A percentile compares a stretch with the other conserved stretches of the same genome.
Conservation (phyloP, 495 filamentous ascomycete genomes). For the Podospora appendiculata region DNA sequence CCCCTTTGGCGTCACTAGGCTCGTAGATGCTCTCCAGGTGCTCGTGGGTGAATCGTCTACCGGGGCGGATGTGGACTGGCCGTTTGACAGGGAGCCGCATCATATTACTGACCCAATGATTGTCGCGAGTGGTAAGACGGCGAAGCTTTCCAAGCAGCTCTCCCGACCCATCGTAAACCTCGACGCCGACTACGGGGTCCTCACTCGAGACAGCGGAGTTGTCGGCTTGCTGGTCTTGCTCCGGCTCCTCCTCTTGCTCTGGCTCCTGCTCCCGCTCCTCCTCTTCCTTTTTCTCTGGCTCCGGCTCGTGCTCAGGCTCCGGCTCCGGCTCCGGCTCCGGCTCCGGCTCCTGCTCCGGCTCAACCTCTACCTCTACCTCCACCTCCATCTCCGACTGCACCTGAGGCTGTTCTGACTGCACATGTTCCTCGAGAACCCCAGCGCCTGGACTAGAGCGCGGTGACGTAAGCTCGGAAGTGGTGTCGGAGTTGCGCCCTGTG, state of each 20-base stretch:
- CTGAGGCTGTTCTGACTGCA: not conserved
- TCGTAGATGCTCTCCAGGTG: constrained; percentile 16
- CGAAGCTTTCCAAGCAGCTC: constrained; percentile 9
- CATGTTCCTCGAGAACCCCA: not conserved
- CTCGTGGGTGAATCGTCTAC: constrained; percentile 17
- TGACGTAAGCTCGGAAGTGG: constrained; percentile 1
- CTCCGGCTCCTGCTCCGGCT: no score
- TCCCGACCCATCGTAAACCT: constrained; percentile 11
- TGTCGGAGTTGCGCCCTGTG: not conserved
- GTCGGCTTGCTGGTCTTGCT: not conserved
- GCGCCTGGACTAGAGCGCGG: constrained; percentile 1
- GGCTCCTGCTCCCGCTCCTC: no score
- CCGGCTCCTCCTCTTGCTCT: no score
- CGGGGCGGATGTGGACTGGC: constrained; percentile 14
- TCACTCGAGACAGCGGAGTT: not conserved
- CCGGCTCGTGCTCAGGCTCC: no score
- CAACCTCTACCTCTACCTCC: no score
- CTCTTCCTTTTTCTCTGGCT: no score
- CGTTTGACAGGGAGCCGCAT: constrained; percentile 18
- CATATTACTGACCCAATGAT: constrained; percentile 9
- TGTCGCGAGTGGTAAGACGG: constrained; percentile 2
- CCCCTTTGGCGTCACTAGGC: constrained; percentile 15
- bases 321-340: no score
- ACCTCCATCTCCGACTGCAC: no score
- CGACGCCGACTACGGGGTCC: not conserved